A percentile compares a stretch with the other conserved stretches of the same genome.
phyloP scores from a whole-genome alignment of 2,329 filamentous ascomycete genomes.

The Trichoderma asperellum region DNA sequence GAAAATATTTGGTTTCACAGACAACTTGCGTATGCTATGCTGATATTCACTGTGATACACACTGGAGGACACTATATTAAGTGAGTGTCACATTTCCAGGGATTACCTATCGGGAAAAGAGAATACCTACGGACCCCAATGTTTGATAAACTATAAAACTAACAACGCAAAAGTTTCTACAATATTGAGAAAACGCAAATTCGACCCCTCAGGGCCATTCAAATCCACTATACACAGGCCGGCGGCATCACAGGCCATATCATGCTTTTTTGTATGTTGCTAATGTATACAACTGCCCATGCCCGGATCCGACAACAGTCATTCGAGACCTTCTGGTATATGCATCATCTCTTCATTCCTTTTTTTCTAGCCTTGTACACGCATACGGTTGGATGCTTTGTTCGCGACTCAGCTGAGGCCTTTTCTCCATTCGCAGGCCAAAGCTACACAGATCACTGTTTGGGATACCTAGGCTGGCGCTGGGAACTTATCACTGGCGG shows the following conservation, averaged over 20 bases:
- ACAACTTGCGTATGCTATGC: conserved; percentile 86
- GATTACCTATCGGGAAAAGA: too few relatives aligned
- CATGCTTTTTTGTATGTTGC: conserved; percentile 98
- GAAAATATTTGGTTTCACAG: conserved; percentile 97
- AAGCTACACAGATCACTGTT: conserved; percentile 85
- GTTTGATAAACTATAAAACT: too few relatives aligned
- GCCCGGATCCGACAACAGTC: conserved; percentile 93
- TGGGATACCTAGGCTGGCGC: conserved; percentile 95
- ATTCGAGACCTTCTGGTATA: conserved; percentile 99
- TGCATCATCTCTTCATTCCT: conserved; percentile 96
- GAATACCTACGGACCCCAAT: too few relatives aligned
- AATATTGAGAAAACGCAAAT: conserved; percentile 88
- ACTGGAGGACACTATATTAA: conserved; percentile 89
- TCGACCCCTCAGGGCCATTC: conserved; percentile 75
- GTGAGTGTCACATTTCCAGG: too few relatives aligned
- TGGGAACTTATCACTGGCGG: conserved; percentile 90
- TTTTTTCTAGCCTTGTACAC: conserved; percentile 94
- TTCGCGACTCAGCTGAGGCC: conserved; percentile 74
- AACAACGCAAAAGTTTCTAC: too few relatives aligned
- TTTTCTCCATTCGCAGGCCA: conserved; percentile 85
- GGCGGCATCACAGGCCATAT: conserved; percentile 94
- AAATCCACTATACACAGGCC: conserved; percentile 89
- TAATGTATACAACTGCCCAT: conserved; percentile 97
- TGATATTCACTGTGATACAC: conserved; percentile 81
- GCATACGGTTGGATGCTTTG: conserved; percentile 94